These are phyloP conservation scores for Penicillium riverlandense DNA, from an alignment of 495 filamentous ascomycete genomes.

Conservation along the genomic window DNA sequence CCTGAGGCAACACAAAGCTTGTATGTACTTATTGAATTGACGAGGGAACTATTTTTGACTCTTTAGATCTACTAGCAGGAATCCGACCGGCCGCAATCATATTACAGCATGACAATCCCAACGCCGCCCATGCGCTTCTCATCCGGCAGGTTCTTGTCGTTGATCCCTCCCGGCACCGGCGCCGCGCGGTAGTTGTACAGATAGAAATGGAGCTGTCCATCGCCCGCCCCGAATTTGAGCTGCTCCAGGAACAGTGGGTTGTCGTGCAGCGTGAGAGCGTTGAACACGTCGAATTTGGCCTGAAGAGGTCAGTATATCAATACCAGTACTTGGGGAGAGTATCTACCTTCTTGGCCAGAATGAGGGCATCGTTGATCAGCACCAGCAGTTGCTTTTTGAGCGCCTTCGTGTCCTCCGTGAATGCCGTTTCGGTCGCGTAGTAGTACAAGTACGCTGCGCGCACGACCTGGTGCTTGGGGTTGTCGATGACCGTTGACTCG, in stretches of 20 bases:
- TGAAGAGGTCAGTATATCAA: slow-evolving; percentile 11
- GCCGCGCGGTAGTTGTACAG: slow-evolving; percentile 91
- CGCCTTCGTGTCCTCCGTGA: slow-evolving; percentile 48
- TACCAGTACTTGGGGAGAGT: background rate
- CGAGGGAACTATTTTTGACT: slow-evolving; percentile 5
- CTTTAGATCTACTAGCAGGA: slow-evolving; percentile 6
- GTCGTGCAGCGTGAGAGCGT: slow-evolving; percentile 86
- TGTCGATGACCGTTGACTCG: slow-evolving; percentile 82
- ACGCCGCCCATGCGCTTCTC: slow-evolving; percentile 72
- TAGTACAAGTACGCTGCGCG: slow-evolving; percentile 93
- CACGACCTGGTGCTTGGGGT: slow-evolving; percentile 66
- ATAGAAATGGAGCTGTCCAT: slow-evolving; percentile 92
- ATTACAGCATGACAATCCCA: slow-evolving; percentile 77
- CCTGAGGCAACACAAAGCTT: slow-evolving; percentile 4
- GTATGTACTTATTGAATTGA: slow-evolving; percentile 3
- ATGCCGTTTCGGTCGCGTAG: slow-evolving; percentile 81
- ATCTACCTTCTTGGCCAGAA: slow-evolving; percentile 71
- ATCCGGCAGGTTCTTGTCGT: slow-evolving; percentile 68
- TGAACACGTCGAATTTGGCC: slow-evolving; percentile 90
- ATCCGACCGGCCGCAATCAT: background rate
- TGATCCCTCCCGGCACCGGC: slow-evolving; percentile 74
- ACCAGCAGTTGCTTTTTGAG: slow-evolving; percentile 66
- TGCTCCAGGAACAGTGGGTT: slow-evolving; percentile 88
- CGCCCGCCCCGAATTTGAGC: slow-evolving; percentile 88
- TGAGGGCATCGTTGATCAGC: slow-evolving; percentile 77